A percentile compares a stretch with the other conserved stretches of the same genome.
Evolutionary conservation across 352 stramenopile genomes (phyloP).

Genomic region (Globisporangium nagaii): DNA sequence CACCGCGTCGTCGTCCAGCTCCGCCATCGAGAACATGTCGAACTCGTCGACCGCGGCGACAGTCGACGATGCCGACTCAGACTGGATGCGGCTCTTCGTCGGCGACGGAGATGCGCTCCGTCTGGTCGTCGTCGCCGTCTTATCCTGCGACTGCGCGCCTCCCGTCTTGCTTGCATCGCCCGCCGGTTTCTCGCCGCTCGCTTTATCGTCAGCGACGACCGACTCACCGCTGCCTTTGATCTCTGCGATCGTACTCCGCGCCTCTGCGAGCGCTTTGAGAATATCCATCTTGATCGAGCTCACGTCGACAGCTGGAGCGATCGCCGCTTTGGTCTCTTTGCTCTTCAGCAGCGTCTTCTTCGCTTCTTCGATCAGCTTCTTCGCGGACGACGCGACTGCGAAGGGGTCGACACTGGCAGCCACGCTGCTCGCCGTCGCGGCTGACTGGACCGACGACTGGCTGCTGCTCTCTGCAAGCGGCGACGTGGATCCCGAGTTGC

Average conservation of each 20-base stretch:
- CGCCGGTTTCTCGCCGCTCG: not conserved
- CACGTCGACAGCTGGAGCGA: slow-evolving; percentile 41
- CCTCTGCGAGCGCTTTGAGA: slow-evolving; percentile 70
- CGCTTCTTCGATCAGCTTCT: slow-evolving; percentile 9
- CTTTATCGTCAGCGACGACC: not conserved
- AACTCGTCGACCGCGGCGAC: slow-evolving; percentile 56
- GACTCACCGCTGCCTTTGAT: slow-evolving; percentile 36
- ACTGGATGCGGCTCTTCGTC: slow-evolving; percentile 9
- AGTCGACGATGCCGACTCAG: not conserved
- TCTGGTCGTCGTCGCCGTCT: not conserved
- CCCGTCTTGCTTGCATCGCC: not conserved
- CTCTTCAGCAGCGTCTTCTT: slow-evolving; percentile 2
- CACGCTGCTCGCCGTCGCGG: not conserved
- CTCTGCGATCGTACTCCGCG: slow-evolving; percentile 63
- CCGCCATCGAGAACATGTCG: slow-evolving; percentile 85
- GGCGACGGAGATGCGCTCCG: slow-evolving; percentile 1
- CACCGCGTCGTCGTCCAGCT: slow-evolving; percentile 49
- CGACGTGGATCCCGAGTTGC: not conserved
- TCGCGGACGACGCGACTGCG: slow-evolving; percentile 1
- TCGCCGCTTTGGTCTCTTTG: not conserved
- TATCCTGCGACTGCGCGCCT: not conserved
- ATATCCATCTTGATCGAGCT: slow-evolving; percentile 78
- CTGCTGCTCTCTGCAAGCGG: slow-evolving; percentile 4
- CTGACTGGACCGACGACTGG: not conserved
- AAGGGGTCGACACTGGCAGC: not conserved